phyloP scores from a whole-genome alignment of 2,329 filamentous ascomycete species.

The Lecanosticta acicola region DNA sequence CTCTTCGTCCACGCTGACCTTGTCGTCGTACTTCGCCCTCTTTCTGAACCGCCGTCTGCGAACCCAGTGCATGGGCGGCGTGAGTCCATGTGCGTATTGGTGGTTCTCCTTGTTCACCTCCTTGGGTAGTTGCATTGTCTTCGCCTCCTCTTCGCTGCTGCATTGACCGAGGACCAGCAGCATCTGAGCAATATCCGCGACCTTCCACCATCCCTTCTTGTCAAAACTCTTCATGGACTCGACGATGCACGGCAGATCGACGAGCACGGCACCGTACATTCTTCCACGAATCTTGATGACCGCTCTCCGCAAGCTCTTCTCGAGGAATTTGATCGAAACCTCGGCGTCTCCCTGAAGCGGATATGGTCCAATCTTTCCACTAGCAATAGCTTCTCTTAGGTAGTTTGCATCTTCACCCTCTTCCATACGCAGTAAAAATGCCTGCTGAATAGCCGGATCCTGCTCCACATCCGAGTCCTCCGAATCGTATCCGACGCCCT shows the following conservation, averaged over 20 bases:
- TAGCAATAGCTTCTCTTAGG: constrained; percentile 66
- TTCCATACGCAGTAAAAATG: constrained; percentile 82
- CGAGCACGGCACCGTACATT: constrained; percentile 69
- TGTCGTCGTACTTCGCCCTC: constrained; percentile 73
- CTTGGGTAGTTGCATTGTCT: constrained; percentile 56
- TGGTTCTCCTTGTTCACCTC: constrained; percentile 64
- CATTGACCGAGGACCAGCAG: constrained; percentile 69
- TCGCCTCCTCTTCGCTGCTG: constrained; percentile 48
- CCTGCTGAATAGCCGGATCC: constrained; percentile 83
- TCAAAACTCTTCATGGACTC: constrained; percentile 95
- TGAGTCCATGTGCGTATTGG: constrained; percentile 78
- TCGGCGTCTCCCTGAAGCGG: constrained; percentile 64
- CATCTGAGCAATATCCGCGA: constrained; percentile 85
- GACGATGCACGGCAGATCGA: constrained; percentile 80
- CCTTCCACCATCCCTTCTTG: constrained; percentile 79
- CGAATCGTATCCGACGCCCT: constrained; percentile 90
- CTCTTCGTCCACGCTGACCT: constrained; percentile 75
- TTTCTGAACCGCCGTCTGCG: constrained; percentile 78
- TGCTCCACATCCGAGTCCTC: constrained; percentile 85
- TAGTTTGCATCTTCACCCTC: constrained; percentile 83
- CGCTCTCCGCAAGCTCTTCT: constrained; percentile 65
- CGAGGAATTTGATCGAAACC: constrained; percentile 73
- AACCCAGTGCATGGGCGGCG: constrained; percentile 81
- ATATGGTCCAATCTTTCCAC: constrained; percentile 68
- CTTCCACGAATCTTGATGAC: constrained; percentile 64